Evolutionary conservation across 768 basidiomycete species (phyloP), one percentile per base, ranked within the genome.

Genomic region (Pisolithus orientalis): DNA sequence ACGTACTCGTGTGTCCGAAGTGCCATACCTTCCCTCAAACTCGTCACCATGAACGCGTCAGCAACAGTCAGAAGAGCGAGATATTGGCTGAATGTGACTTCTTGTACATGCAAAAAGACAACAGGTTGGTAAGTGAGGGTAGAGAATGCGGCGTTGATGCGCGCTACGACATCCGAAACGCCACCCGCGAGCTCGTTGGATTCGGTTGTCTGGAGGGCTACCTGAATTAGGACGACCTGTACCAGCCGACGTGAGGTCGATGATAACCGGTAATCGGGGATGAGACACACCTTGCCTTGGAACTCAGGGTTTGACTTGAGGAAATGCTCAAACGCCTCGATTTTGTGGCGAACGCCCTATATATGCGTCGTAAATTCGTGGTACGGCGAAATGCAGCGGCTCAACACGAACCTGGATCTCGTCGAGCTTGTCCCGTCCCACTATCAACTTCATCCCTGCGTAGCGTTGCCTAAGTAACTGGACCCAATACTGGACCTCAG

Each of bases 21-120:
- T 9, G 90, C 90, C 91, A 94, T 93, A 0, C 91, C 91, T 66
- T 94, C 91, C 2, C 91, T 75, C 66, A 94, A 70, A 64, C 85
- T 87, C 5, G 88, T 87, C 21, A 90, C 85, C 57, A 92, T 72
- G 69, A 94, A 93, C 39, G 86, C 88, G 65, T 93, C 91, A 4
- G 87, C 91, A 6, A 88, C 83, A 10, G 77, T 90, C 53, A 93
- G 69, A 37, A 94, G 71, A 7, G 87, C 90, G 21, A 94, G 75
- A 63, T 94, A 94, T 62, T 92, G 90, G 58, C 78, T 82, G 65
- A 93, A 93, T 17, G 87, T 91, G 52, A 92, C 69, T 57, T 91
- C 90, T 51, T 87, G 83, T 0, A 86, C 90, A 62, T 91, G 87
- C 46, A 93, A 69, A 71, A 93, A 91, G 27, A 92, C 85, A 44